These are phyloP conservation scores for Lichtheimia ramosa DNA, from an alignment of 371 early-diverging fungal genomes.

Conservation along the genomic window DNA sequence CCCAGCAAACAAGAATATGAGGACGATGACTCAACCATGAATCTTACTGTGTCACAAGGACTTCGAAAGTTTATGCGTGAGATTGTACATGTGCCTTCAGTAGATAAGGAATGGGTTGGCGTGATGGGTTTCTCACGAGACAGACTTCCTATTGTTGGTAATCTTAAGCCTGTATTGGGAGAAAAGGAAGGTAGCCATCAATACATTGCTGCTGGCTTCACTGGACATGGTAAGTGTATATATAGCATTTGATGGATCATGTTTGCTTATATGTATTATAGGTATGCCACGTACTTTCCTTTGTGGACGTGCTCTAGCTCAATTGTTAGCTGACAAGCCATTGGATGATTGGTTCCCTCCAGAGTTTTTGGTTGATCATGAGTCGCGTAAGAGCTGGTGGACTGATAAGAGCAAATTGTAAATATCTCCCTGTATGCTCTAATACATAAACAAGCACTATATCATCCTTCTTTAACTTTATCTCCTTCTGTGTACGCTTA, in stretches of 20 bases:
- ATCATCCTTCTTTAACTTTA: no score
- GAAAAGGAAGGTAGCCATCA: slow-evolving; percentile 19
- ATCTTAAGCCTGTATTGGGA: slow-evolving; percentile 14
- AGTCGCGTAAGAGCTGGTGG: slow-evolving; percentile 15
- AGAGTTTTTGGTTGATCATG: slow-evolving; percentile 23
- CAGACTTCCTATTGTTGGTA: slow-evolving; percentile 45
- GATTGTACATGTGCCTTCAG: slow-evolving; percentile 3
- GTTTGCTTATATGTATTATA: slow-evolving; percentile 8
- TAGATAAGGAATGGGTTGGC: slow-evolving; percentile 36
- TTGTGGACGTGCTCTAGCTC: slow-evolving; percentile 41
- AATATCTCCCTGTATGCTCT: neutral
- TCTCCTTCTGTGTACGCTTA: no score
- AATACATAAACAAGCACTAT: no score
- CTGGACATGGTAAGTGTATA: slow-evolving; percentile 22
- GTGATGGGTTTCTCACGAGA: slow-evolving; percentile 47
- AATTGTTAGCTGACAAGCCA: slow-evolving; percentile 27
- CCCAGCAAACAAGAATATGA: slow-evolving; percentile 32
- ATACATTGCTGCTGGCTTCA: slow-evolving; percentile 47
- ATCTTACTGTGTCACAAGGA: slow-evolving; percentile 28
- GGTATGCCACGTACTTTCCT: slow-evolving; percentile 57
- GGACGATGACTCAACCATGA: slow-evolving; percentile 36
- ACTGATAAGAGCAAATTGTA: slow-evolving; percentile 11
- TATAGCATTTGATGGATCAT: neutral
- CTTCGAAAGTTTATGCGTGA: slow-evolving; percentile 29
- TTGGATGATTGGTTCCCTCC: slow-evolving; percentile 23